Conservation (phyloP, 1,139 yeast species). For the Geotrichum citri-aurantii region DNA sequence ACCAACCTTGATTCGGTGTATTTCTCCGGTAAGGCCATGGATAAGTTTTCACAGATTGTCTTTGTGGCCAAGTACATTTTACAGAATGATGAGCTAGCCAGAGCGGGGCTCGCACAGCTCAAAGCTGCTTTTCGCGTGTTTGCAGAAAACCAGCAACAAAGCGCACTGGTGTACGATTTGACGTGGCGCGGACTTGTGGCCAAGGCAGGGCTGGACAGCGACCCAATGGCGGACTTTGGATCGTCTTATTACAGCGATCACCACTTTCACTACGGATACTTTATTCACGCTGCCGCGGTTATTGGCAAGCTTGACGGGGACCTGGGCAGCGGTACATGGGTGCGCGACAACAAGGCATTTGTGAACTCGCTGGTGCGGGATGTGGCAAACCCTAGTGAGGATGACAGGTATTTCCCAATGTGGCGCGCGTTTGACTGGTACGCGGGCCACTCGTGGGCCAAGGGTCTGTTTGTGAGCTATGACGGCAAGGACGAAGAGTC, state of each 20-base stretch:
- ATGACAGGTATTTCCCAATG: constrained; percentile 65
- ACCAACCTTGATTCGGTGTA: constrained; percentile 51
- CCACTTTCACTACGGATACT: constrained; percentile 78
- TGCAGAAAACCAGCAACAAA: constrained; percentile 46
- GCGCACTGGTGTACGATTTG: constrained; percentile 65
- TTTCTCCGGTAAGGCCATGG: constrained; percentile 55
- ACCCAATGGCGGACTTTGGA: constrained; percentile 59
- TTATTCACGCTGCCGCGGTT: constrained; percentile 71
- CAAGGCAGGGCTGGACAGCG: constrained; percentile 43
- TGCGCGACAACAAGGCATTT: constrained; percentile 52
- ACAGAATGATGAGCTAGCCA: constrained; percentile 47
- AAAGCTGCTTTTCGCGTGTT: constrained; percentile 51
- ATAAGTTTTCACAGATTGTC: constrained; percentile 67
- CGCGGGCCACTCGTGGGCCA: constrained; percentile 83
- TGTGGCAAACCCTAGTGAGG: constrained; percentile 64
- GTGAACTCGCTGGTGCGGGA: constrained; percentile 64
- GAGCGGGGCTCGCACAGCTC: constrained; percentile 44
- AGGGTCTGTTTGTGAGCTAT: constrained; percentile 60
- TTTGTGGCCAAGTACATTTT: constrained; percentile 58
- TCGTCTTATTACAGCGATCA: constrained; percentile 70
- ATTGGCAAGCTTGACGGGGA: constrained; percentile 59
- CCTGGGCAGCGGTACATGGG: constrained; percentile 63
- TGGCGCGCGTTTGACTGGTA: constrained; percentile 76
- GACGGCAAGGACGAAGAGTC: constrained; percentile 83
- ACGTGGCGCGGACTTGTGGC: constrained; percentile 63